Evolutionary conservation across 768 basidiomycete genomes (phyloP), one percentile per base, ranked within the genome.

Genomic region (Leccinum uliginosum): DNA sequence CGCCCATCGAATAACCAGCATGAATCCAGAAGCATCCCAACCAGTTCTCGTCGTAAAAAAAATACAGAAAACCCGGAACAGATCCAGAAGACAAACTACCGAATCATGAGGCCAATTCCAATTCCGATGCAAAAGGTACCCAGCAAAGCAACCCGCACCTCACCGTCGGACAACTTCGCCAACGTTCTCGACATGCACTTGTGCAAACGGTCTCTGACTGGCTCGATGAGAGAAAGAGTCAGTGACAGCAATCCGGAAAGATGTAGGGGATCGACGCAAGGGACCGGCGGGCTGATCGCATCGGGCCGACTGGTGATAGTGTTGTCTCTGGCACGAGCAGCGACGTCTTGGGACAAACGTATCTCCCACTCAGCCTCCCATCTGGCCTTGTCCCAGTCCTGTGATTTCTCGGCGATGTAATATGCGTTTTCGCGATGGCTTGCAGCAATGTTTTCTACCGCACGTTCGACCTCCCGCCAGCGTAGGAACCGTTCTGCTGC

Each of bases 301-400:
- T 60, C 62, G 26, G 65, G 61, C 53, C 38, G 62, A 26, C 35
- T n/a, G 35, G 61, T 72, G 34, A 62, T 50, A 24, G 69, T 70
- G 51, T 73, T 73, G 46, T 81, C 75, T 29, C 81, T 76, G 50
- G 80, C 58, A 15, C 81, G 71, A 19, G 64, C 69, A 12, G 84
- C 82, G 32, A 86, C 85, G 51, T 87, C 84, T 35, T 76, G 74
- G 19, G 86, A 87, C n/a, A 88, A 73, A 32, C 71, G 73, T 15
- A 70, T 70, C 62, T 82, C 81, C 84, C 84, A 87, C 62, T 86
- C 81, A 2, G 80, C 75, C 65, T 87, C 86, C 86, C 86, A 88
- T 50, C 73, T 77, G 15, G 78, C 77, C 71, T 85, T 85, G 65
- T 80, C 78, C 86, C 85, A 87, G 3, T 62, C 67, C 12, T 67